A percentile compares a stretch with the other conserved stretches of the same genome.
Evolutionary conservation across 441 rosid genomes (phyloP).

Genomic region (Kokia cookei): DNA sequence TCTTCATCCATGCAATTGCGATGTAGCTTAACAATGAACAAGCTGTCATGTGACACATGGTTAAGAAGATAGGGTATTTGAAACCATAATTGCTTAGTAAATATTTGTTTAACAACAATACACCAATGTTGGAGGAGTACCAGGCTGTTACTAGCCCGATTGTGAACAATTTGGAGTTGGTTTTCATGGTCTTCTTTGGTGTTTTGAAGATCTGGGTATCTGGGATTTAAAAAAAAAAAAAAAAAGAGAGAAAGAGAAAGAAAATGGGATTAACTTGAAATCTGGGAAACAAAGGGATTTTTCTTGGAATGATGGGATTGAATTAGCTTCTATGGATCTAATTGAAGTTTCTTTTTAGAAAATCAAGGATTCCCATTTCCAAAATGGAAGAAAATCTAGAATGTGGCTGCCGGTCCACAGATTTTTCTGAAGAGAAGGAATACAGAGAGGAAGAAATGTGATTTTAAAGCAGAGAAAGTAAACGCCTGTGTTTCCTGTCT

Average conservation of each 20-base stretch:
- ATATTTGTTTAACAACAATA: slow-evolving; percentile 76
- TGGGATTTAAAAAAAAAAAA: neutral
- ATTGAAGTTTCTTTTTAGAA: neutral
- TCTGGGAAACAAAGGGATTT: neutral
- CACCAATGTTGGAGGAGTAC: slow-evolving; percentile 93
- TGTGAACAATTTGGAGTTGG: slow-evolving; percentile 55
- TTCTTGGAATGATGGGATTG: neutral
- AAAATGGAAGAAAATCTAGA: neutral
- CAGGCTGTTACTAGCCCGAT: slow-evolving; percentile 71
- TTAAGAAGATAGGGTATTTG: slow-evolving; percentile 84
- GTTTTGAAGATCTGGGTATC: slow-evolving; percentile 1
- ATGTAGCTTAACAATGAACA: slow-evolving; percentile 80
- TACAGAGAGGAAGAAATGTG: neutral
- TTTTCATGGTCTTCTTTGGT: slow-evolving; percentile 26
- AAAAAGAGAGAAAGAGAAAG: no score
- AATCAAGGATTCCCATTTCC: neutral
- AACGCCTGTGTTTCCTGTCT: neutral
- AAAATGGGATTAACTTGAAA: neutral
- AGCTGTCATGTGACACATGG: slow-evolving; percentile 97
- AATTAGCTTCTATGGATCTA: slow-evolving; percentile 27
- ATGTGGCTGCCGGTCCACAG: neutral
- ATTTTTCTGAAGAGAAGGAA: neutral
- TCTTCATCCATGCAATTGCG: slow-evolving; percentile 82
- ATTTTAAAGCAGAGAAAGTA: slow-evolving; percentile 2
- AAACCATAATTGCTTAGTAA: slow-evolving; percentile 81